These are phyloP conservation scores for Multifurca ochricompacta DNA, from an alignment of 768 basidiomycete genomes.

Conservation along the genomic window DNA sequence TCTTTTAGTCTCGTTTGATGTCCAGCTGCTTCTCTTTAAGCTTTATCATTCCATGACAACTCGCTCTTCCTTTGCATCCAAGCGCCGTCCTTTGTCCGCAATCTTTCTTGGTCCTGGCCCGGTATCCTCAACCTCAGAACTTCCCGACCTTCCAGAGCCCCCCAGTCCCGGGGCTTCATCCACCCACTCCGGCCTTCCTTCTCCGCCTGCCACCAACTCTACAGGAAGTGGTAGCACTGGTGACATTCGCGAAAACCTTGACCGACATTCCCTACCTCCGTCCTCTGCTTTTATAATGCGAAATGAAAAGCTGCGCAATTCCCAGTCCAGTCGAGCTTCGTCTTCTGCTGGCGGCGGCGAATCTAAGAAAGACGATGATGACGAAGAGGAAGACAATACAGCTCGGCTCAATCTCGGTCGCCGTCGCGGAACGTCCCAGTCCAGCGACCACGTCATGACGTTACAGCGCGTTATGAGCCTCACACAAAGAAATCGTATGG, in stretches of 20 bases:
- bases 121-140: conserved; percentile 29
- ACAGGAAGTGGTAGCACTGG: conserved; percentile 54
- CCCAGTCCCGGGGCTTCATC: conserved; percentile 54
- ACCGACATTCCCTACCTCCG: conserved; percentile 28
- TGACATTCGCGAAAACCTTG: conserved; percentile 33
- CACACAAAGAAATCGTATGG: conserved; percentile 66
- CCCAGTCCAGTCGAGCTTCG: conserved; percentile 21
- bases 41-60: conserved; percentile 37
- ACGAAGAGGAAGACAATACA: conserved; percentile 57
- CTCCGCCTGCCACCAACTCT: conserved; percentile 80
- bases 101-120: conserved; percentile 43
- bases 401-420: conserved; percentile 35
- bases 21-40: conserved; percentile 9
- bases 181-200: conserved; percentile 60
- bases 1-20: conserved; percentile 14
- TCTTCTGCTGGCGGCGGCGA: conserved; percentile 37
- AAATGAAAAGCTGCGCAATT: conserved; percentile 30
- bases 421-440: conserved; percentile 26
- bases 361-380: conserved; percentile 40
- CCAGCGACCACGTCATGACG: conserved; percentile 48
- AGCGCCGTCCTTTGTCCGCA: conserved; percentile 52
- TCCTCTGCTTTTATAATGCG: conserved; percentile 31
- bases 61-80: conserved; percentile 36
- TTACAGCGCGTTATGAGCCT: conserved; percentile 64
- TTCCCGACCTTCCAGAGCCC: conserved; percentile 50